Base-by-base conservation (phyloP, 116 monocot species). In the Cymodocea nodosa region DNA sequence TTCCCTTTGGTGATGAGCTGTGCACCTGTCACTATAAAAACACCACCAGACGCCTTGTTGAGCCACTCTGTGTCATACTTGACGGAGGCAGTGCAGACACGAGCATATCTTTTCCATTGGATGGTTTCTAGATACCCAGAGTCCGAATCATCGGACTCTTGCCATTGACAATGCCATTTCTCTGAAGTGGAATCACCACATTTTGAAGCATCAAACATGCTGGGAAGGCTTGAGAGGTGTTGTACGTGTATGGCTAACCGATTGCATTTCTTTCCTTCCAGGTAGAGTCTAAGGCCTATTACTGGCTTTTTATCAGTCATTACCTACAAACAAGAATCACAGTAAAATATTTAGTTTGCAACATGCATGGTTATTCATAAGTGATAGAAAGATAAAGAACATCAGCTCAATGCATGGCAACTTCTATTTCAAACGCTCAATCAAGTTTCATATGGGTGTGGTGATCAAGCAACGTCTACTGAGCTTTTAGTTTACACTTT, bases 261-360 rank as follows among this genome's bases (percentile, higher is more conserved):
- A 68, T 97, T 97, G 79, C 91, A 97, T 55, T 85, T 87, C 30
- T 74, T 82, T 0, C 97, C 97, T 74, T 97, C 97, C 35, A 97
- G 72, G 68, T 82, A 97, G 51, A 97, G 60, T 9, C 97, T 81
- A 25, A 97, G 79, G 15, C 97, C 97, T 15, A 76, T 74, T 13
- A 88, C 85, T 30, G 91, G 97, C 50, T 83, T 90, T 52, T 62
- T 50, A 68, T 65, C 57, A 62, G 79, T 85, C 23, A 71, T 77
- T 8, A 97, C 87, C 97, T 97, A 54, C 51, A 51, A 68, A 4
- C 35, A 37, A 37, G 34, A 36, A 62, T n/a, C 8, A 1, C 35
- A n/a, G 37, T 9, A 40, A 16, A 11, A 36, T 39, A 30, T 30
- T 3, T 30, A 37, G 61, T 30, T 30, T 44, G 44, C 12, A 44